These are phyloP conservation scores for Pelagomonas calceolata DNA, from an alignment of 108 stramenopile genomes.

Conservation along the genomic window DNA sequence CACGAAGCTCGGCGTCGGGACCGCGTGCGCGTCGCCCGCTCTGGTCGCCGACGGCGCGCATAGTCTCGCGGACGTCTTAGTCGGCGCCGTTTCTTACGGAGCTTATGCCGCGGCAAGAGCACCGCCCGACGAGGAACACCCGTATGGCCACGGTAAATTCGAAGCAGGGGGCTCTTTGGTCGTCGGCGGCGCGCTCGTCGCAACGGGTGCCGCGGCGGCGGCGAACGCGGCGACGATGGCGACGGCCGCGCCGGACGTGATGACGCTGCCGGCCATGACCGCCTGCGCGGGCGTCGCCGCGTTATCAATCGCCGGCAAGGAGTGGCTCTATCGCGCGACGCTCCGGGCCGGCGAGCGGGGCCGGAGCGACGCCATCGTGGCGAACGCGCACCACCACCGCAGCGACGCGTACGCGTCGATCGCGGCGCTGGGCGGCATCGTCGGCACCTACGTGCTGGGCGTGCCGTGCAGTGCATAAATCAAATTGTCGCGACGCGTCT, in stretches of 20 bases:
- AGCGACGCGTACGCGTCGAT: constrained; percentile 40
- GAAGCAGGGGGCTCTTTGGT: constrained; percentile 33
- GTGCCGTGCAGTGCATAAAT: background rate
- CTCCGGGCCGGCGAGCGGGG: constrained; percentile 17
- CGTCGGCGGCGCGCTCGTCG: constrained; percentile 31
- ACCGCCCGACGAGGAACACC: constrained; percentile 46
- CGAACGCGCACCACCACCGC: constrained; percentile 49
- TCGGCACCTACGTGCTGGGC: constrained; percentile 17
- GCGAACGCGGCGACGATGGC: constrained; percentile 14
- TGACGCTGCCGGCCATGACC: background rate
- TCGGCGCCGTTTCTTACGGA: constrained; percentile 37
- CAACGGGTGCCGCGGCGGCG: constrained; percentile 28
- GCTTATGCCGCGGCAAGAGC: constrained; percentile 18
- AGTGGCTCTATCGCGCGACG: constrained; percentile 34
- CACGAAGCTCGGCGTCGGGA: constrained; percentile 19
- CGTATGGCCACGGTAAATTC: constrained; percentile 46
- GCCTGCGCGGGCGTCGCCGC: background rate
- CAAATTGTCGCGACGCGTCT: too few species aligned
- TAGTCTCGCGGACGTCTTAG: constrained; percentile 32
- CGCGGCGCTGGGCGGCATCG: constrained; percentile 32
- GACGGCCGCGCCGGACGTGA: background rate
- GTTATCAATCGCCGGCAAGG: constrained; percentile 37
- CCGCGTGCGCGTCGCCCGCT: constrained; percentile 29
- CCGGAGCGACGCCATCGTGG: constrained; percentile 30
- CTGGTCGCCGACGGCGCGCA: constrained; percentile 49